phyloP scores from a whole-genome alignment of 495 filamentous ascomycete species.

The Hyaloscypha finlandica region DNA sequence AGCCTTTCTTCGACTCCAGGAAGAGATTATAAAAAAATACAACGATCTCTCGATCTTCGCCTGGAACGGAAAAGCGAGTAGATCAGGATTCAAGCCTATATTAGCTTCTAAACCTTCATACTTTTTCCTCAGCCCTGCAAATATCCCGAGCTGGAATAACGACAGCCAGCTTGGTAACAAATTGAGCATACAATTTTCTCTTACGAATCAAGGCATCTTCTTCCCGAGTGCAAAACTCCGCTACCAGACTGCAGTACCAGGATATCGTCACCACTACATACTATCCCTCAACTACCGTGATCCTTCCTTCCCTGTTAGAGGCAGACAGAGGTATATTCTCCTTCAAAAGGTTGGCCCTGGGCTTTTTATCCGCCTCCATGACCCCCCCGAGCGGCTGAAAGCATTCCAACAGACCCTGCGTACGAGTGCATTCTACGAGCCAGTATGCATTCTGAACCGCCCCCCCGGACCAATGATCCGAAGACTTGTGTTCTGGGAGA shows the following conservation, averaged over 20 bases:
- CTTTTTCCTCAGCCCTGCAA: background rate
- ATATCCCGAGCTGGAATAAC: background rate
- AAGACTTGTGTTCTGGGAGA: background rate
- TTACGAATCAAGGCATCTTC: conserved; percentile 9
- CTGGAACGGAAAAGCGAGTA: background rate
- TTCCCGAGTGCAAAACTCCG: conserved; percentile 4
- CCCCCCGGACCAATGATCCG: background rate
- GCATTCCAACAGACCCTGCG: background rate
- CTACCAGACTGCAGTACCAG: background rate
- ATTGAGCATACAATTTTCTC: conserved; percentile 8
- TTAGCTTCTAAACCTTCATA: background rate
- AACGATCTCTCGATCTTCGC: conserved; percentile 10
- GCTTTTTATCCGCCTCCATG: conserved; percentile 5
- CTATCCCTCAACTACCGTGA: background rate
- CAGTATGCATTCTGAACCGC: conserved; percentile 3
- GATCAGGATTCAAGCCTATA: conserved; percentile 4
- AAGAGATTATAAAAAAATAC: conserved; percentile 7
- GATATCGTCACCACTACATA: conserved; percentile 1
- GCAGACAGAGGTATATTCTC: background rate
- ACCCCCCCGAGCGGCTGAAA: background rate
- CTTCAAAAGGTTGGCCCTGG: conserved; percentile 9
- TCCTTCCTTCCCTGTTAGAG: background rate
- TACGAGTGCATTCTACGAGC: background rate
- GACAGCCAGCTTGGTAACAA: background rate
- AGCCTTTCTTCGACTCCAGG: background rate